Evolutionary conservation across 805 yeast genomes (phyloP), one percentile per base, ranked within the genome.

Genomic region (Candida multigemmis): DNA sequence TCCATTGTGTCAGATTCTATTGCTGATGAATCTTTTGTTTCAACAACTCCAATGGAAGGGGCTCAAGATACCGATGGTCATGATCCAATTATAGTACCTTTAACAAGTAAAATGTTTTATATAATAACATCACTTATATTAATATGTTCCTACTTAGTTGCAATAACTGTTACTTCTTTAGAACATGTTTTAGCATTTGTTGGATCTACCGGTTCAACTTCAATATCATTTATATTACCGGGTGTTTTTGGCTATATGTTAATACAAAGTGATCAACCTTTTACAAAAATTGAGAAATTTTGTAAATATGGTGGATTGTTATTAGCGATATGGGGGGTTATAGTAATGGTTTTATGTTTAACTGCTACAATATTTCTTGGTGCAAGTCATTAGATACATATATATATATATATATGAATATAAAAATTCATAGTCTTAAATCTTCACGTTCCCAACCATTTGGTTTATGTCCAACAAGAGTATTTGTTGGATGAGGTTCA

Each of bases 161-260:
- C 93, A 0, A 48, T 74, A 1, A 49, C 71, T 7, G 68, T 81
- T 7, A 56, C 64, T 1, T 77, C 84, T 0, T 72, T 81, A 43
- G 87, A 79, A 28, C 64, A 70, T 19, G 80, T 81, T 4, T 51
- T 81, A 25, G 73, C 89, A 1, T 55, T 81, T 27, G 86, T 81
- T 7, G 93, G 93, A 3, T 79, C 87, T 4, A 81, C 91, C 0
- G 93, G 93, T 0, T 81, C 87, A 4, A 82, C 87, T 0, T 61
- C 84, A 14, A 81, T 81, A 26, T 74, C 85, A 14, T 81, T 80
- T 48, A 78, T 79, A 7, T 58, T 81, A 22, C 93, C 93, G 0
- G 91, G 93, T 0, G 56, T 76, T 31, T 81, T 80, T 48, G 89
- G 89, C 0, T 80, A 56, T 45, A 67, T 74, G 45, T 48, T 72